These are phyloP conservation scores for Aspergillus sclerotioniger DNA, from an alignment of 495 filamentous ascomycete genomes.

Conservation along the genomic window DNA sequence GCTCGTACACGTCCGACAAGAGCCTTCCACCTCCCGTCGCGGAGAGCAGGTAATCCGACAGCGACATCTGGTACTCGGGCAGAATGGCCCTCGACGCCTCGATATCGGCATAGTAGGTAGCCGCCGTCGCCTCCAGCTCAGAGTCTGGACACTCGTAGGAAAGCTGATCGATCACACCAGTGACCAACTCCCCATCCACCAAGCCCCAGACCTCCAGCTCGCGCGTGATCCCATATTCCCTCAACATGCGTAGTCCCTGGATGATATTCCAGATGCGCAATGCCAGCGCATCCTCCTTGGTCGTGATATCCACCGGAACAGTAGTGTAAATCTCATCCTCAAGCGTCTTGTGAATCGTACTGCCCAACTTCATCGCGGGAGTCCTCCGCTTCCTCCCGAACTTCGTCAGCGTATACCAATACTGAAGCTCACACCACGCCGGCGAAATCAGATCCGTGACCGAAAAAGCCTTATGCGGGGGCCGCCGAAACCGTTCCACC, in stretches of 20 bases:
- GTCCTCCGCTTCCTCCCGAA: constrained; percentile 74
- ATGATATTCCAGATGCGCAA: constrained; percentile 90
- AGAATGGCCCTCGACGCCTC: constrained; percentile 35
- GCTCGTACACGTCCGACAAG: constrained; percentile 29
- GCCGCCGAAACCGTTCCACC: constrained; percentile 73
- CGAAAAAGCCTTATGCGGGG: constrained; percentile 75
- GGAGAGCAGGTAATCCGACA: constrained; percentile 49
- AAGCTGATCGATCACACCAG: constrained; percentile 86
- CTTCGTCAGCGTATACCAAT: constrained; percentile 77
- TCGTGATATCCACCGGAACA: constrained; percentile 67
- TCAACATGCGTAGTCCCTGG: constrained; percentile 74
- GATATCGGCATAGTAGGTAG: constrained; percentile 33
- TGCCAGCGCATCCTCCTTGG: constrained; percentile 79
- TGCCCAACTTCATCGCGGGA: constrained; percentile 78
- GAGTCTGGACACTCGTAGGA: constrained; percentile 73
- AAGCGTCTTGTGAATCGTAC: constrained; percentile 71
- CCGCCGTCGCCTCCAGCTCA: constrained; percentile 57
- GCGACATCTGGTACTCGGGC: constrained; percentile 54
- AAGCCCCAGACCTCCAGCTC: constrained; percentile 94
- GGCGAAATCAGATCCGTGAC: constrained; percentile 87
- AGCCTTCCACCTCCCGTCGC: constrained; percentile 38
- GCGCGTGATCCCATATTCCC: constrained; percentile 75
- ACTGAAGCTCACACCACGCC: constrained; percentile 95
- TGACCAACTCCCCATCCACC: constrained; percentile 78
- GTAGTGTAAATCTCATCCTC: constrained; percentile 81